A percentile compares a stretch with the other conserved stretches of the same genome.
phyloP scores from a whole-genome alignment of 2,329 filamentous ascomycete genomes.

The Aspergillus thermomutatus region DNA sequence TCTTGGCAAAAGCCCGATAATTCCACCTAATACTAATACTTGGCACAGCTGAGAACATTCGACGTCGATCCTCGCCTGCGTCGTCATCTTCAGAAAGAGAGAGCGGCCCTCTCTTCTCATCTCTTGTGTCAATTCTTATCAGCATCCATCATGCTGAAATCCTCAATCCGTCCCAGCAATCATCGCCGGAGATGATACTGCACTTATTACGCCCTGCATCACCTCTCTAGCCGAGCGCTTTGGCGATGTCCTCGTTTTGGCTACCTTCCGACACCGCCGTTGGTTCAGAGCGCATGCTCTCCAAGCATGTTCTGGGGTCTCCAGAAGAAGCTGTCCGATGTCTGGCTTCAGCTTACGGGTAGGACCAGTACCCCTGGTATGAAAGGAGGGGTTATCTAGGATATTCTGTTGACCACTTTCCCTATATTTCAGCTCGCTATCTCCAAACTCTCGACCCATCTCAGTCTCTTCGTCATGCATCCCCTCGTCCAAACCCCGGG shows the following conservation, averaged over 20 bases:
- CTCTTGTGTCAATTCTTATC: background rate
- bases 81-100: background rate
- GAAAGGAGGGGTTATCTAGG: background rate
- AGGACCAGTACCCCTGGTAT: background rate
- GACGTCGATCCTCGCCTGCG: background rate
- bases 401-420: background rate
- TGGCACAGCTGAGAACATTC: background rate
- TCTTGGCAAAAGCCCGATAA: background rate
- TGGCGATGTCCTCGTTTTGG: background rate
- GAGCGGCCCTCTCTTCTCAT: background rate
- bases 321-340: constrained; percentile 9
- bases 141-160: constrained; percentile 1
- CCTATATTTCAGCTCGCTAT: background rate
- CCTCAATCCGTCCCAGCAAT: background rate
- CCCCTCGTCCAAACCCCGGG: constrained; percentile 9
- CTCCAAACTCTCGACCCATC: background rate
- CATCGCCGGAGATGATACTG: constrained; percentile 2
- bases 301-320: constrained; percentile 15
- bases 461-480: background rate
- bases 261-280: constrained; percentile 1
- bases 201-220: background rate
- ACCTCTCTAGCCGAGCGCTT: background rate
- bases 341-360: constrained; percentile 15
- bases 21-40: background rate
- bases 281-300: constrained; percentile 13